phyloP scores from a whole-genome alignment of 805 yeast species.

The Candida sakaeoensis region DNA sequence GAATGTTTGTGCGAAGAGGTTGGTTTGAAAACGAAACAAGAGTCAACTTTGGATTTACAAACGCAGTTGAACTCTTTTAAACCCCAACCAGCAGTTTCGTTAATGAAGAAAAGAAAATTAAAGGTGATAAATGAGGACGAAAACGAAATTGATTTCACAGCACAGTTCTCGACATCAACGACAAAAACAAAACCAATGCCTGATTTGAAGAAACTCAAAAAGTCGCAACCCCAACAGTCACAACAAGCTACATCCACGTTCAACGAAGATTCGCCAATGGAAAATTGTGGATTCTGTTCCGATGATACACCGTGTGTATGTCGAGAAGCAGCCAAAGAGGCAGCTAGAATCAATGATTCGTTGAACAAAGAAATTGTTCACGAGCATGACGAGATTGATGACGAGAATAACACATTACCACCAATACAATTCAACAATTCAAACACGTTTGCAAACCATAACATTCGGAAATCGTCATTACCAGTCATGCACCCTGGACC shows the following conservation, averaged over 20 bases:
- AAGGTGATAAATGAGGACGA: conserved; percentile 11
- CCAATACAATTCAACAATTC: conserved; percentile 28
- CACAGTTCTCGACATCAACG: conserved; percentile 29
- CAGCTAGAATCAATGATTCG: conserved; percentile 33
- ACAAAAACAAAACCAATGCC: conserved; percentile 33
- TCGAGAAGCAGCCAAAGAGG: conserved; percentile 66
- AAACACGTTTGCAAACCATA: conserved; percentile 8
- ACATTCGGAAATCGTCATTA: conserved; percentile 36
- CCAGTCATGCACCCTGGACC: conserved; percentile 68
- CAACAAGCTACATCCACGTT: too few species aligned
- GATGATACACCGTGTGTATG: conserved; percentile 92
- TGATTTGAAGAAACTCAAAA: conserved; percentile 30
- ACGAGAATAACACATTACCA: conserved; percentile 39
- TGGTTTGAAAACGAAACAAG: conserved; percentile 34
- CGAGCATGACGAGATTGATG: conserved; percentile 23
- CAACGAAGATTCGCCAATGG: conserved; percentile 50
- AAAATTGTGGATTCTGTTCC: conserved; percentile 90
- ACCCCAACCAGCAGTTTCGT: conserved; percentile 67
- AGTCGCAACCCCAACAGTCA: conserved; percentile 4
- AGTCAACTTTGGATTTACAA: conserved; percentile 19
- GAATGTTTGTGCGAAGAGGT: conserved; percentile 62
- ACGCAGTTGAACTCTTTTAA: conserved; percentile 41
- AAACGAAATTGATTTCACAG: conserved; percentile 56
- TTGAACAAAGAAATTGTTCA: conserved; percentile 14
- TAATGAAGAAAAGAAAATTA: conserved; percentile 28